phyloP scores from a whole-genome alignment of 208 protist species.

The Zelonia costaricensis region DNA sequence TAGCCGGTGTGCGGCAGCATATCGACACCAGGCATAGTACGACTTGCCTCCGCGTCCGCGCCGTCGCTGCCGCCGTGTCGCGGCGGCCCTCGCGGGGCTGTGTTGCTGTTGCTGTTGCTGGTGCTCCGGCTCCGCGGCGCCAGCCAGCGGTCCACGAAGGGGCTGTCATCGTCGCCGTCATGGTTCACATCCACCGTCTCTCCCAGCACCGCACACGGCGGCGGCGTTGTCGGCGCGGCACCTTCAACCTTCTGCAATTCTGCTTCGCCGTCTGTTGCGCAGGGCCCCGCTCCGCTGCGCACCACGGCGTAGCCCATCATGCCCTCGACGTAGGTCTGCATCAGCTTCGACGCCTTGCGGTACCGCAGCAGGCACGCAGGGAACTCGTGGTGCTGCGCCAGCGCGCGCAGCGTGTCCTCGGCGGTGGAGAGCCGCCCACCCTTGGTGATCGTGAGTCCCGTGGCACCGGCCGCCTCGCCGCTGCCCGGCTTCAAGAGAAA shows the following conservation, averaged over 20 bases:
- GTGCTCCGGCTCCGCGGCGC: not conserved
- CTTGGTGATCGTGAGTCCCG: slow-evolving; percentile 62
- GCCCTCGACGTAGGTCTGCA: slow-evolving; percentile 89
- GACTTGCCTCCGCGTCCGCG: slow-evolving; percentile 19
- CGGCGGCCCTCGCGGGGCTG: not conserved
- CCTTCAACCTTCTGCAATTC: too few relatives aligned
- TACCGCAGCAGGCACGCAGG: slow-evolving; percentile 74
- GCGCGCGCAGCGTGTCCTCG: slow-evolving; percentile 75
- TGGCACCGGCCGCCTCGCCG: slow-evolving; percentile 13
- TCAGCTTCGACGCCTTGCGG: slow-evolving; percentile 83
- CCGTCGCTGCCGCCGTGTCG: not conserved
- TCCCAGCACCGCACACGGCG: not conserved
- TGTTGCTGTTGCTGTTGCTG: slow-evolving; percentile 6
- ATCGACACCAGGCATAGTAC: slow-evolving; percentile 6
- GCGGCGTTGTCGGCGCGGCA: not conserved
- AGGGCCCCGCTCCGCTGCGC: too few relatives aligned
- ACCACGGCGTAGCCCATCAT: slow-evolving; percentile 79
- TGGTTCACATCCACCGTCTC: slow-evolving; percentile 16
- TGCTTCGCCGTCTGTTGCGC: too few relatives aligned
- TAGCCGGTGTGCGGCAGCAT: slow-evolving; percentile 29
- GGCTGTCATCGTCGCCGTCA: slow-evolving; percentile 10
- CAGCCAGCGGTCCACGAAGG: slow-evolving; percentile 24
- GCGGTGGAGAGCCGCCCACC: slow-evolving; percentile 89
- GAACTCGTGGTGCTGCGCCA: slow-evolving; percentile 78
- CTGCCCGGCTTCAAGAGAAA: slow-evolving; percentile 28